Conservation (phyloP, 2,329 filamentous ascomycete species). For the Salinomyces thailandicus region DNA sequence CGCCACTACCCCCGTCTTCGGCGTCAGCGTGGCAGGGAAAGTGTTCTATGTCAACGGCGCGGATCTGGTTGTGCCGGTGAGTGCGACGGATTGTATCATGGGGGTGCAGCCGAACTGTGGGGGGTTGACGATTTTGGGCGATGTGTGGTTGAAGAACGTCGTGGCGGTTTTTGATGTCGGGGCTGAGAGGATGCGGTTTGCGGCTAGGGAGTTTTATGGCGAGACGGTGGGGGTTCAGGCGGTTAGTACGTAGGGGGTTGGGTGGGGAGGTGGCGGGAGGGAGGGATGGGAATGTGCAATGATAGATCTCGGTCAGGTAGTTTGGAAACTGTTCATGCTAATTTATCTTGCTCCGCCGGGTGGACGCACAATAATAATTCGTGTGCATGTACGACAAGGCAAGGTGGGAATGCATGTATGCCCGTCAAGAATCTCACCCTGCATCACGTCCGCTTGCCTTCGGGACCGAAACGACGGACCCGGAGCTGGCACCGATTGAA, state of each 20-base stretch:
- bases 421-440: no score
- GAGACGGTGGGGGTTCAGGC: background rate
- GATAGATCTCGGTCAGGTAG: no score
- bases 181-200: slow-evolving; percentile 38
- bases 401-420: no score
- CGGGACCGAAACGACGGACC: no score
- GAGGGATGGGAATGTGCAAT: no score
- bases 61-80: slow-evolving; percentile 20
- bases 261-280: no score
- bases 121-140: slow-evolving; percentile 34
- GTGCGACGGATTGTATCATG: slow-evolving; percentile 22
- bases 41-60: slow-evolving; percentile 22
- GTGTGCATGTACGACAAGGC: no score
- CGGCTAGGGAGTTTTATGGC: slow-evolving; percentile 24
- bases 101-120: slow-evolving; percentile 25
- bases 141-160: slow-evolving; percentile 41
- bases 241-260: background rate
- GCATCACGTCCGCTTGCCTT: no score
- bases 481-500: no score
- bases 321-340: no score
- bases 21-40: slow-evolving; percentile 31
- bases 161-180: slow-evolving; percentile 43
- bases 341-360: no score
- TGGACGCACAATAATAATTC: no score
- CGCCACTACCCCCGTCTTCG: slow-evolving; percentile 32